Conservation (phyloP, 805 yeast genomes). For the Kodamaea laetipori region DNA sequence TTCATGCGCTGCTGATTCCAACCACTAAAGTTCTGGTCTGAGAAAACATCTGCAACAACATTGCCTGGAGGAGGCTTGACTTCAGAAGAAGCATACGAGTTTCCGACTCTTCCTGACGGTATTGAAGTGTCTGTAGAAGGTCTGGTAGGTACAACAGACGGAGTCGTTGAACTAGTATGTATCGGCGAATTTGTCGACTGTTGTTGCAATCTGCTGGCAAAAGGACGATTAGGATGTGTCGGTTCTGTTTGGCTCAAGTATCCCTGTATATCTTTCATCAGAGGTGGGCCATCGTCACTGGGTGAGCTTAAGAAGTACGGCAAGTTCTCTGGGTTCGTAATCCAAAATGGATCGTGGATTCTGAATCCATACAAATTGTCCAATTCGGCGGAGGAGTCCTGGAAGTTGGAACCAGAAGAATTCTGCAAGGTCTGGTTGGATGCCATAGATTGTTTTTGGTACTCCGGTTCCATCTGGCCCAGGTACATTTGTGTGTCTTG, state of each 20-base stretch:
- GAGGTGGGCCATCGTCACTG: conserved; percentile 24
- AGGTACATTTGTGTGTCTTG: not conserved
- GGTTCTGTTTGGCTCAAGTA: not conserved
- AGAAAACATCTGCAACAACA: not conserved
- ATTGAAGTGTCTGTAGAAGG: not conserved
- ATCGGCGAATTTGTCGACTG: not conserved
- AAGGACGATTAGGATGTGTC: not conserved
- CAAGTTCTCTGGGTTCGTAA: conserved; percentile 50
- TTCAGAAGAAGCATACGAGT: conserved; percentile 3
- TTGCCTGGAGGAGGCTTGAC: not conserved
- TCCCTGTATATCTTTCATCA: conserved; percentile 1
- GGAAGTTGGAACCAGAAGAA: not conserved
- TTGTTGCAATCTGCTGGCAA: not conserved
- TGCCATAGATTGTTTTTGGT: not conserved
- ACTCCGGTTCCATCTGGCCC: not conserved
- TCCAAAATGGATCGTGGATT: conserved; percentile 53
- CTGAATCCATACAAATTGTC: conserved; percentile 44
- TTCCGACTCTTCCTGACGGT: not conserved
- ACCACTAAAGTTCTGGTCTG: not conserved
- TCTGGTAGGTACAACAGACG: not conserved
- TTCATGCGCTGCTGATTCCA: not conserved
- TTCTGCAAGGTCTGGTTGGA: too few relatives aligned
- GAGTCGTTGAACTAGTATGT: not conserved
- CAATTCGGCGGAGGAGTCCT: conserved; percentile 20
- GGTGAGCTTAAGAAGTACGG: conserved; percentile 34